phyloP scores from a whole-genome alignment of 805 yeast species.

The Cyberlindnera euphorbiae region DNA sequence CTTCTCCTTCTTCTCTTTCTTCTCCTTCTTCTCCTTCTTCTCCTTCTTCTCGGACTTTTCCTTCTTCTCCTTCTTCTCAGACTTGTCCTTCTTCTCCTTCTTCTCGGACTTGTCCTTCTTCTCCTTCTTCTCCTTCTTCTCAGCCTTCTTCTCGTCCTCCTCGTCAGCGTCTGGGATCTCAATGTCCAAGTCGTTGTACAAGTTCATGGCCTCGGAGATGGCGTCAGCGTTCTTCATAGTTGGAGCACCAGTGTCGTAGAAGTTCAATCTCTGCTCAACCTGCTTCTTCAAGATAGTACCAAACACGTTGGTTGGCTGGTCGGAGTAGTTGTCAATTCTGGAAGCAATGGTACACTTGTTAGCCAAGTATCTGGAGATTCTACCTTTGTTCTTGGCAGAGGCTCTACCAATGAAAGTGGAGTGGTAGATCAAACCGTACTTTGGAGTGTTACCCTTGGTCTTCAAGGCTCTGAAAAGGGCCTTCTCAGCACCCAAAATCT shows the following conservation, averaged over 20 bases:
- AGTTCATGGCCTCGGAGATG: slow-evolving; percentile 82
- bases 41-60: slow-evolving; percentile 48
- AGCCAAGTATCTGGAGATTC: slow-evolving; percentile 97
- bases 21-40: slow-evolving; percentile 30
- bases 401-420: slow-evolving; percentile 98
- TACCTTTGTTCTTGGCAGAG: slow-evolving; percentile 94
- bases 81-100: slow-evolving; percentile 48
- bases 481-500: slow-evolving; percentile 98
- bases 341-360: slow-evolving; percentile 99
- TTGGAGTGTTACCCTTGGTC: slow-evolving; percentile 98
- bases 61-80: slow-evolving; percentile 47
- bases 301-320: slow-evolving; percentile 84
- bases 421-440: slow-evolving; percentile 95
- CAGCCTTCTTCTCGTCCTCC: slow-evolving; percentile 30
- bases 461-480: slow-evolving; percentile 97
- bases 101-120: too few relatives aligned
- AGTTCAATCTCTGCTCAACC: slow-evolving; percentile 95
- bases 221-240: slow-evolving; percentile 97
- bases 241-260: slow-evolving; percentile 93
- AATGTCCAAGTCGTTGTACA: slow-evolving; percentile 46
- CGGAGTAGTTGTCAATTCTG: slow-evolving; percentile 96
- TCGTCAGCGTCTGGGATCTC: slow-evolving; percentile 34
- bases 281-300: slow-evolving; percentile 91
- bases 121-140: slow-evolving; percentile 39
- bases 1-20: slow-evolving; percentile 15